Percentiles rank a stretch among this genome's conserved stretches.
Conservation (phyloP, 352 stramenopile genomes). For the Globisporangium spiculum region DNA sequence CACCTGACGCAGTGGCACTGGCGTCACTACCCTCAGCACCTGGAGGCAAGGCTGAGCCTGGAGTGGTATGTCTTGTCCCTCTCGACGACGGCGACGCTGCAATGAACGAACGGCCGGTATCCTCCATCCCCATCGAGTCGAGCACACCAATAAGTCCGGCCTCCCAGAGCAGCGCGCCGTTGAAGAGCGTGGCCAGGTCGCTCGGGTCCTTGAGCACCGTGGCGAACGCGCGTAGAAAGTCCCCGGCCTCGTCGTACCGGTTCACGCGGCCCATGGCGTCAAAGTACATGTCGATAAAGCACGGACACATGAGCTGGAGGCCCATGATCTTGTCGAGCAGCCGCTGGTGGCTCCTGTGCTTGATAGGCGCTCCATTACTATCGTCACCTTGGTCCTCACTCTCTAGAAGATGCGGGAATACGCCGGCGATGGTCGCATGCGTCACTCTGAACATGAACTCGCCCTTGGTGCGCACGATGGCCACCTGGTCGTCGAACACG, state of each 20-base stretch:
- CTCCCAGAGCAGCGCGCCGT: conserved; percentile 4
- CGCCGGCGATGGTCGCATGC: conserved; percentile 1
- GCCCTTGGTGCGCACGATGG: conserved; percentile 4
- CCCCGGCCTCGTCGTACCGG: conserved; percentile 19
- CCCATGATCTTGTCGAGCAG: conserved; percentile 21
- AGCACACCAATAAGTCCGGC: background rate
- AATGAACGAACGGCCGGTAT: background rate
- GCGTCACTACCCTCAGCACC: background rate
- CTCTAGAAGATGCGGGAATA: conserved; percentile 2
- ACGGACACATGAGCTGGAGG: conserved; percentile 15
- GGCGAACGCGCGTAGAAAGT: conserved; percentile 19
- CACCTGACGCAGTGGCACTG: background rate
- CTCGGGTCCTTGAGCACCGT: background rate
- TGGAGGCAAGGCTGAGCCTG: background rate
- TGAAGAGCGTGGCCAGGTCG: conserved; percentile 1
- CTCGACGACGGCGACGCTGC: background rate
- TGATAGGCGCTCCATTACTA: background rate
- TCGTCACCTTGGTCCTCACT: background rate
- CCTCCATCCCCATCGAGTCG: background rate
- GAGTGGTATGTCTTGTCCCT: background rate
- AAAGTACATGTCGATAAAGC: conserved; percentile 27
- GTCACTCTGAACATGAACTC: conserved; percentile 9
- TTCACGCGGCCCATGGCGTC: conserved; percentile 19
- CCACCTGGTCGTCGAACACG: background rate
- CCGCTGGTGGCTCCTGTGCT: background rate